phyloP scores from a whole-genome alignment of 2,329 filamentous ascomycete species.

The Aspergillus novoparasiticus region DNA sequence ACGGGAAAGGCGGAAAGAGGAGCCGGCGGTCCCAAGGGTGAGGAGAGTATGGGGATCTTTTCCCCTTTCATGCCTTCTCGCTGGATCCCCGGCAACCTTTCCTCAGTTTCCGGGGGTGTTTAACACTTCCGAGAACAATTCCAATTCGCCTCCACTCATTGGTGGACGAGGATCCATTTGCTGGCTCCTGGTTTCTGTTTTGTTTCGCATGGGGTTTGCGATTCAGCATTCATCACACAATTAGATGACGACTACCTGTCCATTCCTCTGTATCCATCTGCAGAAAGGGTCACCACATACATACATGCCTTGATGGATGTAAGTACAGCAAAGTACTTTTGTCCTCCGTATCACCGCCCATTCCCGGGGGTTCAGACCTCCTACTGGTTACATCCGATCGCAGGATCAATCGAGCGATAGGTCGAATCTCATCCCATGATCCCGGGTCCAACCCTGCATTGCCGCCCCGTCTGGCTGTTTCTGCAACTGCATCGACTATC shows the following conservation, averaged over 20 bases:
- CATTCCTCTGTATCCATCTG: conserved; percentile 7
- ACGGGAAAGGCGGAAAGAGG: conserved; percentile 13
- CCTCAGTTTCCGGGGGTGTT: not conserved
- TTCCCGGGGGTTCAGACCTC: conserved; percentile 6
- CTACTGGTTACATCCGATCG: not conserved
- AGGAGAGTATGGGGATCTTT: conserved; percentile 10
- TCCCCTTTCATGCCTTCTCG: not conserved
- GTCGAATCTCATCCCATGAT: conserved; percentile 18
- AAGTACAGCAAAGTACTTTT: not conserved
- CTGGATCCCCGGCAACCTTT: no score
- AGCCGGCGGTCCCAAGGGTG: conserved; percentile 8
- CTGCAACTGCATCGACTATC: conserved; percentile 14
- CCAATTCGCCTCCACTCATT: not conserved
- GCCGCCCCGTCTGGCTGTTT: conserved; percentile 14
- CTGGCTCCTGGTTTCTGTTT: not conserved
- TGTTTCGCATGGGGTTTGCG: not conserved
- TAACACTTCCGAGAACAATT: not conserved
- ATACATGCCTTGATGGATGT: not conserved
- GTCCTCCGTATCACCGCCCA: not conserved
- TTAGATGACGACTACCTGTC: not conserved
- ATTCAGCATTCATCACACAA: not conserved
- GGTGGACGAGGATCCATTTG: not conserved
- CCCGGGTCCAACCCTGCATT: conserved; percentile 20
- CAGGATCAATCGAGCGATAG: conserved; percentile 11
- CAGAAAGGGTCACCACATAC: not conserved